phyloP scores from a whole-genome alignment of 78 protist genomes.

The Dictyostelium brefeldianum region DNA sequence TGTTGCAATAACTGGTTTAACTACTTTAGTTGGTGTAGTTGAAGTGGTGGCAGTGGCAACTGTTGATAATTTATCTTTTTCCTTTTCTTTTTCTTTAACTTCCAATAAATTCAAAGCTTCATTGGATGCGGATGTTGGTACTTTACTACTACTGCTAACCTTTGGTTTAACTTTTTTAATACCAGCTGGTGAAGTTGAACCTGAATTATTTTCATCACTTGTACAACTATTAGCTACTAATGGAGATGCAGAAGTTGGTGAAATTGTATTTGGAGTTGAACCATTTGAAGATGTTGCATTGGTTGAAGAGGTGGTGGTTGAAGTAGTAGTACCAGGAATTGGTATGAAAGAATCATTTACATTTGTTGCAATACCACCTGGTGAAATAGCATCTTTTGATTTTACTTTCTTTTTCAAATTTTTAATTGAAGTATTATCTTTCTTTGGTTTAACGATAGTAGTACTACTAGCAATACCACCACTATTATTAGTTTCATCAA shows the following conservation, averaged over 20 bases:
- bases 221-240: background rate
- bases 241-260: background rate
- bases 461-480: background rate
- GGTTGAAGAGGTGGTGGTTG: background rate
- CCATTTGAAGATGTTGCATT: background rate
- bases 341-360: too few relatives aligned
- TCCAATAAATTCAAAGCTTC: slow-evolving; percentile 1
- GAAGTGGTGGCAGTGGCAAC: background rate
- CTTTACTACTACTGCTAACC: background rate
- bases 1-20: background rate
- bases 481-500: background rate
- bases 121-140: background rate
- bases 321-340: background rate
- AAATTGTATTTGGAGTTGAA: background rate
- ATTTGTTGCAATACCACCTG: background rate
- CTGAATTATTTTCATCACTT: background rate
- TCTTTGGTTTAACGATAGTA: background rate
- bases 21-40: background rate
- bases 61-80: background rate
- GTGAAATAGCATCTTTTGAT: background rate
- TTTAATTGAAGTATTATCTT: background rate
- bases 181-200: slow-evolving; percentile 8
- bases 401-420: background rate
- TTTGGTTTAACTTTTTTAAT: slow-evolving; percentile 3
- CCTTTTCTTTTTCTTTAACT: background rate